Percentiles rank a stretch among this genome's conserved stretches.
These are phyloP conservation scores for Urostyla sp. DNA, from an alignment of 73 alveolate genomes.

Conservation along the genomic window DNA sequence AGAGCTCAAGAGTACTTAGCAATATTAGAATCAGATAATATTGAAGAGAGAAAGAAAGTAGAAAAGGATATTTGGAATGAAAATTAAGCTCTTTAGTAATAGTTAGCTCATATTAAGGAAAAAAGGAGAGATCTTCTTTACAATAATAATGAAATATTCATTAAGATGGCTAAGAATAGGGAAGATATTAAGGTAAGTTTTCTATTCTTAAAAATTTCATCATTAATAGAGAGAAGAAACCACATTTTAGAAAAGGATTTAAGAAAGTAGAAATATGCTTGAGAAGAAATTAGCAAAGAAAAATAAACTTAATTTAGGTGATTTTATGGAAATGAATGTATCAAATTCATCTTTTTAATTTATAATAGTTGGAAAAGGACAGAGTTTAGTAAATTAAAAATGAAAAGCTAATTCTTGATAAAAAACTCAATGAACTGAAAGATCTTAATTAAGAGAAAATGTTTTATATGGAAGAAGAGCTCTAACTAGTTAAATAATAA, in stretches of 20 bases:
- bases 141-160: constrained; percentile 37
- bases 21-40: constrained; percentile 23
- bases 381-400: constrained; percentile 28
- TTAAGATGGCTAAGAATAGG: constrained; percentile 44
- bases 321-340: constrained; percentile 51
- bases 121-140: constrained; percentile 31
- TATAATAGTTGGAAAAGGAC: constrained; percentile 50
- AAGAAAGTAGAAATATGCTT: constrained; percentile 28
- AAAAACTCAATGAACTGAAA: constrained; percentile 40
- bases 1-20: constrained; percentile 17
- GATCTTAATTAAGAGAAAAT: constrained; percentile 52
- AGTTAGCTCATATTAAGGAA: constrained; percentile 13
- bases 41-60: constrained; percentile 18
- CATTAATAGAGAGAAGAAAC: constrained; percentile 40
- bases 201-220: neutral
- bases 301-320: constrained; percentile 35
- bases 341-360: neutral
- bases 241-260: constrained; percentile 25
- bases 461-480: constrained; percentile 52
- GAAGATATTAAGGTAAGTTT: constrained; percentile 40
- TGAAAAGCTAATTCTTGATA: constrained; percentile 24
- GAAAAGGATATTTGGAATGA: constrained; percentile 42
- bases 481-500: constrained; percentile 36
- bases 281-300: constrained; percentile 23
- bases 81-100: constrained; percentile 6